These are phyloP conservation scores for Boletus reticulatus DNA, from an alignment of 768 basidiomycete genomes.

Conservation along the genomic window DNA sequence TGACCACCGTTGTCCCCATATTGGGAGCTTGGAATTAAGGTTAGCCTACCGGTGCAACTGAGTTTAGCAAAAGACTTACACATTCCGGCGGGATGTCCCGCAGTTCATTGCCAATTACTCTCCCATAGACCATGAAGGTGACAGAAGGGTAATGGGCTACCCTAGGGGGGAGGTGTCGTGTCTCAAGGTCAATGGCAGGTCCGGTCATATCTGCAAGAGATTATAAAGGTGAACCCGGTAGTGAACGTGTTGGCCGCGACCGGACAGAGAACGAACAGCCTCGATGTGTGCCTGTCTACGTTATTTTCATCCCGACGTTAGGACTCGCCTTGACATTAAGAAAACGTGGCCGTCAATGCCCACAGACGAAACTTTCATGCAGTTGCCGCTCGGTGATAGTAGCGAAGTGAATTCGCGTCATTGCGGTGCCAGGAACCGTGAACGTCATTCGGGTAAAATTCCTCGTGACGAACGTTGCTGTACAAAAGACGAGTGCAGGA, in stretches of 20 bases:
- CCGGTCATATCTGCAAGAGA: constrained; percentile 13
- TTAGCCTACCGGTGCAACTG: constrained; percentile 5
- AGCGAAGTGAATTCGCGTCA: constrained; percentile 11
- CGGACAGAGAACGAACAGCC: constrained; percentile 27
- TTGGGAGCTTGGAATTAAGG: constrained; percentile 21
- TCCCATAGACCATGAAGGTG: constrained; percentile 24
- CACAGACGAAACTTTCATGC: constrained; percentile 8
- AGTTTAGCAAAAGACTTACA: constrained; percentile 18
- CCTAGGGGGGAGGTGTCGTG: constrained; percentile 12
- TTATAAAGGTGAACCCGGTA: constrained; percentile 26
- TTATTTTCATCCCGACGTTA: constrained; percentile 16
- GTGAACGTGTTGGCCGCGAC: constrained; percentile 21
- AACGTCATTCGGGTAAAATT: constrained; percentile 5
- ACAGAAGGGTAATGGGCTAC: constrained; percentile 15
- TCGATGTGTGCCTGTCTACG: constrained; percentile 10
- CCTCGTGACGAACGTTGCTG: constrained; percentile 9
- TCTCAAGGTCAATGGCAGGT: constrained; percentile 12
- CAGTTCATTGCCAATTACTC: constrained; percentile 31
- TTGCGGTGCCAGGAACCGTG: constrained; percentile 19
- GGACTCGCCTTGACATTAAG: constrained; percentile 17
- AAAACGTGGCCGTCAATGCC: constrained; percentile 26
- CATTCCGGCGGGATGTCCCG: constrained; percentile 28
- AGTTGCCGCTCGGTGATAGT: constrained; percentile 15
- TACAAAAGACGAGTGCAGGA: constrained; percentile 3
- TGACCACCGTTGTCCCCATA: constrained; percentile 34